Evolutionary conservation across 441 rosid species (phyloP), one percentile per base, ranked within the genome.

Genomic region (Syzygium malaccense): DNA sequence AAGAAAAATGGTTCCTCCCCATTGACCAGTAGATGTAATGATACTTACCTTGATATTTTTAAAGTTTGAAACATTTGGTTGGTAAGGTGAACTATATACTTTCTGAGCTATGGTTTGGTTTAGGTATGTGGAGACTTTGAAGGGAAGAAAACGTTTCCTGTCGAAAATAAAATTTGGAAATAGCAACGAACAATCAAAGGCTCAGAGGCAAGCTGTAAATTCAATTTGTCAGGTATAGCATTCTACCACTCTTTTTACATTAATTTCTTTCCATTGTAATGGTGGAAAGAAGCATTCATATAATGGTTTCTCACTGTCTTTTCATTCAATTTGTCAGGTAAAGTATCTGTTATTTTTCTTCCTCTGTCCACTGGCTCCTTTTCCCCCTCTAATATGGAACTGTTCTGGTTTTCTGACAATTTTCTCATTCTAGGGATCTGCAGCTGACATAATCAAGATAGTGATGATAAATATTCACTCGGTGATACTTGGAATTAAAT

Each of bases 171-270:
- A 96, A 92, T 92, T 93, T 90, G 99, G 99, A 86, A 94, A 94
- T 92, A 93, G 88, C 87, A 91, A 95, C 91, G 99, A 96, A 93
- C 96, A 95, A 91, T 93, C 96, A 37, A 98, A 94, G 93, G 99
- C 99, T 91, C 98, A 96, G 94, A 96, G 99, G 89, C 99, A 98
- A 93, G 99, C 99, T 85, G 99, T 97, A 86, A 98, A 98, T 93
- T 98, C 99, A 89, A 94, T 98, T 91, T 97, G 99, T 92, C 99
- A 96, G 99, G 99, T 98, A 91, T 37, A 79, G 53, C 62, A 55
- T 54, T 6, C 66, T 85, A 20, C n/a, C 86, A 23, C 30, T 55
- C 66, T 33, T 66, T 51, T 45, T 32, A 41, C 62, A 7, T 55
- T 32, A 54, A 32, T 85, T 55, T 57, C 18, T 41, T 85, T 85